These are phyloP conservation scores for Lasiodiplodia hormozganensis DNA, from an alignment of 2,329 filamentous ascomycete species.

Conservation along the genomic window DNA sequence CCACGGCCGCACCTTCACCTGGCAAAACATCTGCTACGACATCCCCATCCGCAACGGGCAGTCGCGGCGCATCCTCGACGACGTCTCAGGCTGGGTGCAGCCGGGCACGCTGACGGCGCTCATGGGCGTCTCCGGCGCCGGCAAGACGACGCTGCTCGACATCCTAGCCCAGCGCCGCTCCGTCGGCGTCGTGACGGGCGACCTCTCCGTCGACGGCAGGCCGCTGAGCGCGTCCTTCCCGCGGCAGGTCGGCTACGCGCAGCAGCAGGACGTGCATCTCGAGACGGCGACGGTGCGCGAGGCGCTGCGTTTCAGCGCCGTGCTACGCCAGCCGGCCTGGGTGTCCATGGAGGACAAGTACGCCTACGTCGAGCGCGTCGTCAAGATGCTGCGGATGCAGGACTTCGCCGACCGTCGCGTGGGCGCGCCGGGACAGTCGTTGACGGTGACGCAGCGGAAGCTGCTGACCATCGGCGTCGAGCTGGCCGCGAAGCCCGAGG, in stretches of 20 bases:
- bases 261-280: slow-evolving; percentile 69
- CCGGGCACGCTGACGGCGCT: slow-evolving; percentile 61
- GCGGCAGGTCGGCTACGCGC: slow-evolving; percentile 88
- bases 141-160: slow-evolving; percentile 48
- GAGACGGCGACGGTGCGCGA: slow-evolving; percentile 47
- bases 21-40: slow-evolving; percentile 59
- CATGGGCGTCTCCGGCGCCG: slow-evolving; percentile 48
- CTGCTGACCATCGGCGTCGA: slow-evolving; percentile 76
- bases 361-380: slow-evolving; percentile 68
- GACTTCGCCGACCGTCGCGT: slow-evolving; percentile 72
- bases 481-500: slow-evolving; percentile 70
- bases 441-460: slow-evolving; percentile 74
- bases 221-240: slow-evolving; percentile 83
- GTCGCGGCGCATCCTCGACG: slow-evolving; percentile 59
- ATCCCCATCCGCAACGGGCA: slow-evolving; percentile 66
- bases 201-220: slow-evolving; percentile 80
- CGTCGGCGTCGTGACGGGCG: slow-evolving; percentile 86
- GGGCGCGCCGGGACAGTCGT: slow-evolving; percentile 65
- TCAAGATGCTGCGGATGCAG: slow-evolving; percentile 70
- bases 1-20: slow-evolving; percentile 76
- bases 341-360: slow-evolving; percentile 65
- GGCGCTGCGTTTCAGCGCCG: slow-evolving; percentile 44
- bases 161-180: slow-evolving; percentile 44
- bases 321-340: slow-evolving; percentile 57
- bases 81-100: slow-evolving; percentile 62